Evolutionary conservation across 345 rosid species (phyloP).

Genomic region (Dimocarpus longan): DNA sequence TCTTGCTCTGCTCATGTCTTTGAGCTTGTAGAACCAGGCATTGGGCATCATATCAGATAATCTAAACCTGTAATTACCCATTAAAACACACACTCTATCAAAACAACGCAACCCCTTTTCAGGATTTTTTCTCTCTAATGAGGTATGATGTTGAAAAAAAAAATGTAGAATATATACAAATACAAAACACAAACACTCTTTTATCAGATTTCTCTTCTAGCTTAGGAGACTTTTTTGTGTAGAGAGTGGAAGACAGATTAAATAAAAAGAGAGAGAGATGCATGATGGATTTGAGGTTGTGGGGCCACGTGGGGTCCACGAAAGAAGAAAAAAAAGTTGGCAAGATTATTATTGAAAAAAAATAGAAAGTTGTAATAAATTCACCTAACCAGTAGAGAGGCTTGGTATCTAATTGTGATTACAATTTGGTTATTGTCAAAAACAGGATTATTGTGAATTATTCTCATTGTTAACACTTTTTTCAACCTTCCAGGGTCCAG

Average conservation of each 20-base stretch:
- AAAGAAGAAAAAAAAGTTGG: constrained; percentile 13
- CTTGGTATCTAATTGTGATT: constrained; percentile 20
- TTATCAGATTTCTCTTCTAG: background rate
- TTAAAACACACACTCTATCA: constrained; percentile 8
- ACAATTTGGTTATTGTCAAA: constrained; percentile 17
- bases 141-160: background rate
- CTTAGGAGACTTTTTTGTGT: background rate
- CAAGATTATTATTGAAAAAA: background rate
- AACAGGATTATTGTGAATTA: background rate
- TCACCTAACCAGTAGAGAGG: constrained; percentile 13
- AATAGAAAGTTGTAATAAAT: background rate
- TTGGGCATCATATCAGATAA: constrained; percentile 82
- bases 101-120: background rate
- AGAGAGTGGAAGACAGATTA: constrained; percentile 16
- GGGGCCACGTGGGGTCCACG: constrained; percentile 24
- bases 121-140: background rate
- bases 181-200: background rate
- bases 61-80: constrained; percentile 80
- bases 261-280: background rate
- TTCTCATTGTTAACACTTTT: background rate
- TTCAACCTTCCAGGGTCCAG: background rate
- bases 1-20: constrained; percentile 45
- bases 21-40: constrained; percentile 88
- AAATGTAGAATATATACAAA: background rate
- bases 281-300: background rate